These are phyloP conservation scores for Blastocystis sp. DNA, from an alignment of 352 stramenopile genomes.

Conservation along the genomic window DNA sequence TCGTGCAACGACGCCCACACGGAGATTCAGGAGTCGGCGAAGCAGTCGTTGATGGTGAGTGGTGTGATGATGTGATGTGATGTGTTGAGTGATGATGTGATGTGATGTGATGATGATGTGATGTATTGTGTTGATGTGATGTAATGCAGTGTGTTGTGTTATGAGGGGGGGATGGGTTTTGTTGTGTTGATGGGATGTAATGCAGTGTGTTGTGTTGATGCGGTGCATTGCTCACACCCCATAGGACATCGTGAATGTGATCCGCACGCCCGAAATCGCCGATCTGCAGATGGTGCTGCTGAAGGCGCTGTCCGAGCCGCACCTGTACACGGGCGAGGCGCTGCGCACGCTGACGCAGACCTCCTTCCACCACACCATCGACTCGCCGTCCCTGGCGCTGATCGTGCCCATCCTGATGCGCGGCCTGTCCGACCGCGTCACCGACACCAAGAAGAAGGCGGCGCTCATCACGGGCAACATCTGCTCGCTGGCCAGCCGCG, in stretches of 20 bases:
- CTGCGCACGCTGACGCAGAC: slow-evolving; percentile 94
- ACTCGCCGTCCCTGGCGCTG: slow-evolving; percentile 96
- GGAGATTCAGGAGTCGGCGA: slow-evolving; percentile 91
- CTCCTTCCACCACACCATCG: slow-evolving; percentile 98
- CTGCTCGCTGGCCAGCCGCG: slow-evolving; percentile 92
- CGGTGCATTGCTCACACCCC: neutral
- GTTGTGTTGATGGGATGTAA: neutral
- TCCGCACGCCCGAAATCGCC: slow-evolving; percentile 97
- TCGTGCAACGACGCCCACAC: slow-evolving; percentile 95
- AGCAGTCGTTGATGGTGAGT: slow-evolving; percentile 80
- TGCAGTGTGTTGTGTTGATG: too few species aligned
- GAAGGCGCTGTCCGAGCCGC: slow-evolving; percentile 90
- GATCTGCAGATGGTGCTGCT: slow-evolving; percentile 87
- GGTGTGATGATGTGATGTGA: neutral
- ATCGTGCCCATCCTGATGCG: slow-evolving; percentile 97
- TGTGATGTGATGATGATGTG: too few species aligned
- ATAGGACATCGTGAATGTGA: slow-evolving; percentile 90
- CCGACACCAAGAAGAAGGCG: slow-evolving; percentile 95
- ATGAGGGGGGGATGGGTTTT: neutral
- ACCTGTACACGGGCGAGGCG: slow-evolving; percentile 83
- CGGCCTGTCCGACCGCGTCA: slow-evolving; percentile 90
- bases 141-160: too few species aligned
- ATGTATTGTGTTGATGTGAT: too few species aligned
- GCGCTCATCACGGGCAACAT: slow-evolving; percentile 98
- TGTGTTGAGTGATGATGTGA: too few species aligned